Evolutionary conservation across 208 protist species (phyloP), one percentile per base, ranked within the genome.

Genomic region (Trypanosomatidae sp.): DNA sequence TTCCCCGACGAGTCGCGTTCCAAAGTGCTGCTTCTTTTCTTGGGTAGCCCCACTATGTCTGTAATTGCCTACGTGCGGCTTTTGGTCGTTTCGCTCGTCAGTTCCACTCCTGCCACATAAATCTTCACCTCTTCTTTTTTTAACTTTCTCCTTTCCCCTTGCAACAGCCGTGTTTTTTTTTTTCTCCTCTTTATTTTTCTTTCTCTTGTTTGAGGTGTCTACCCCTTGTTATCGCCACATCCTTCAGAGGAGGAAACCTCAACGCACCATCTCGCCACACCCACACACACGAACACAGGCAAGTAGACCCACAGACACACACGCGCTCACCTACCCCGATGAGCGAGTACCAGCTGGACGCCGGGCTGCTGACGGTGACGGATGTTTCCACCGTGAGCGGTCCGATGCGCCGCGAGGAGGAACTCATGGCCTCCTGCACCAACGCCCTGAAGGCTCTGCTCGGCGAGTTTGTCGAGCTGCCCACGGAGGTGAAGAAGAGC

Each of bases 361-460:
- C 84, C 19, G 92, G 92, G 44, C 82, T 95, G 33, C 83, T 97
- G 59, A 87, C 84, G 69, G 79, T 95, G 55, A 94, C 92, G 22
- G 86, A 97, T 69, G 76, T 80, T 12, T 90, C 91, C 43, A 66
- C 93, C 41, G 90, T 97, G 70, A 95, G 90, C 76, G 92, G 92
- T 5, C 89, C 89, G n/a, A 91, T 86, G 84, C 88, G 90, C 46
- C 46, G 82, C 25, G 92, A 97, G 81, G 86, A 90, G 75, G 90
- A 97, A 39, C 74, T 97, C 30, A 82, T 87, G 78, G 77, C 56
- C 60, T 87, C 82, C 47, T 89, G 88, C 77, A 84, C 78, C 25
- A 82, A 80, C 8, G 87, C 87, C 25, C 79, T 95, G 46, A 85
- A 93, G 71, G 82, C 86, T 0, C 82, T 97, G 0, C 80, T 97